Evolutionary conservation across 2,329 filamentous ascomycete genomes (phyloP), one percentile per base, ranked within the genome.

Genomic region (Seiridium unicorne): DNA sequence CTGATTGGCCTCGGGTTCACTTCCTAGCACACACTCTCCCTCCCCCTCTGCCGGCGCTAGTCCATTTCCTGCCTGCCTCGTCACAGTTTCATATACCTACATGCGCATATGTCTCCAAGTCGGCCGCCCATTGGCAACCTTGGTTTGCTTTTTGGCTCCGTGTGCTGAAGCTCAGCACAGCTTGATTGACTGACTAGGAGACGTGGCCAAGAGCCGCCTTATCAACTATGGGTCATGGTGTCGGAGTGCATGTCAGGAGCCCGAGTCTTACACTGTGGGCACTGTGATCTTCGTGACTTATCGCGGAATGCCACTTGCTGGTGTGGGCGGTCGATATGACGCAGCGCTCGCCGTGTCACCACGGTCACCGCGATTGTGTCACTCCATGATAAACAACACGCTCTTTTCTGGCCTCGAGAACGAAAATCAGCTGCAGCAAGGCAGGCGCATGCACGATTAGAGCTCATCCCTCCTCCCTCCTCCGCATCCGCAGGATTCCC

Each of bases 261-360:
- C 40, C 49, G 8, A 51, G 38, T 26, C 44, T 10, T 31, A 13
- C 36, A 48, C 40, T 47, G 57, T 59, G 35, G 51, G 49, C 60
- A 59, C 46, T 59, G 57, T 51, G 60, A 59, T 61, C 60, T 57
- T 56, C 60, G 59, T 34, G 48, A 35, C 38, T 56, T 51, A 54
- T 59, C 44, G 42, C 60, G 60, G 57, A 60, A 62, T 62, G 60
- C 51, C n/a, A 51, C 38, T 51, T 44, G 40, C 44, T 36, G 35
- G 26, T 51, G 48, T 51, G 18, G 18, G 13, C 26, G 49, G 38
- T 53, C 7, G 18, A 38, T 54, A 59, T 61, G 60, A 62, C 53
- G 58, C 58, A 57, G 48, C 44, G 9, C 13, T 36, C 51, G 34
- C 34, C 47, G 60, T 62, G 57, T 62, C 51, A 60, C 57, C 54